Base-by-base conservation (phyloP, 768 basidiomycete species). In the Crassisporium funariophilum region DNA sequence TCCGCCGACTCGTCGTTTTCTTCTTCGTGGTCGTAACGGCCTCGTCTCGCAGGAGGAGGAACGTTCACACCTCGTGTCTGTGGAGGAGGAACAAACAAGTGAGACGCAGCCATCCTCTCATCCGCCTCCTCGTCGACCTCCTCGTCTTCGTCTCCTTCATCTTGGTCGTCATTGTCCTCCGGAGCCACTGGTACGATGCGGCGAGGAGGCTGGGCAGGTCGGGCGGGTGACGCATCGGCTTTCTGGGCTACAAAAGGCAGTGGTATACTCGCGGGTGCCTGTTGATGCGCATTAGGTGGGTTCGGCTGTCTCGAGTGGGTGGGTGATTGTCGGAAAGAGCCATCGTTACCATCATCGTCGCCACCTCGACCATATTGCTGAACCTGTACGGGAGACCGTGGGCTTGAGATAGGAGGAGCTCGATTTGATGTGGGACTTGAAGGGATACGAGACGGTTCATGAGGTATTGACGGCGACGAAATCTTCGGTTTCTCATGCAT, bases 31-130 rank as follows among this genome's bases (percentile, higher is more conserved):
- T 54, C 47, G 23, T 44, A 35, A 22, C 47, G 38, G 16, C 52
- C 17, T n/a, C 25, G 17, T 10, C 44, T 20, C 7, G 52, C 43
- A 17, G 48, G 46, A 19, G 47, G 34, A 7, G 41, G 25, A 6
- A 42, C 49, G 6, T 38, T 20, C 1, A 41, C 41, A 16, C 50
- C 46, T 35, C 52, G 41, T 9, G 38, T 51, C 23, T 46, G 44
- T 20, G 64, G 64, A 37, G 66, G 66, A 16, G 60, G 64, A 27
- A 66, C 54, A 36, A 65, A 60, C 6, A 63, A 38, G n/a, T 61
- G 61, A 6, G 62, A 59, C 2, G 47, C 49, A 5, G 63, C 55
- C 4, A 61, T 48, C 16, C 55, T 44, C 24, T 58, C 59, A 19
- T 58, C 52, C 6, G 29, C 47, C 17, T 64, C 63, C 31, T 64